phyloP scores from a whole-genome alignment of 768 basidiomycete species.

The Wakefieldia striispora region DNA sequence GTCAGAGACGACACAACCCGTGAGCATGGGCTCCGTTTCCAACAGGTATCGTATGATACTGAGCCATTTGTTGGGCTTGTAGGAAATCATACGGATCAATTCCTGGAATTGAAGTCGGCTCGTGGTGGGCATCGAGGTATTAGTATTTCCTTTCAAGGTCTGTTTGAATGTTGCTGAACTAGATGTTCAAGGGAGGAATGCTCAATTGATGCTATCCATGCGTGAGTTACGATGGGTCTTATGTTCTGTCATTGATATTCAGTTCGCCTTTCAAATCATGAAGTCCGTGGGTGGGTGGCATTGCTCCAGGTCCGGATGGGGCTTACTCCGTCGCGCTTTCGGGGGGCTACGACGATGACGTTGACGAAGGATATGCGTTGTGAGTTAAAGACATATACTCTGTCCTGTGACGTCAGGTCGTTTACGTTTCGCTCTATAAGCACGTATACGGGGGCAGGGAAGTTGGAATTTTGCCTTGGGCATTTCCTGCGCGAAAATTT shows the following conservation, averaged over 20 bases:
- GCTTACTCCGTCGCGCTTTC: slow-evolving; percentile 86
- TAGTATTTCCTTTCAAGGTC: slow-evolving; percentile 12
- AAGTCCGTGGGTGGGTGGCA: slow-evolving; percentile 85
- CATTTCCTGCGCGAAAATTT: not conserved
- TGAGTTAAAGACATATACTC: slow-evolving; percentile 38
- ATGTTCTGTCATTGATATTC: not conserved
- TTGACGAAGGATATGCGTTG: slow-evolving; percentile 82
- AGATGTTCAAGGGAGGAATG: slow-evolving; percentile 48
- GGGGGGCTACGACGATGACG: slow-evolving; percentile 86
- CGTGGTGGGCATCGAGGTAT: slow-evolving; percentile 76
- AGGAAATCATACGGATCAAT: slow-evolving; percentile 82
- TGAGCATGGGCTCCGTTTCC: slow-evolving; percentile 9
- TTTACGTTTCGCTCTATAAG: slow-evolving; percentile 34
- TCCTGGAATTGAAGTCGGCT: slow-evolving; percentile 74
- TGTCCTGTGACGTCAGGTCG: not conserved
- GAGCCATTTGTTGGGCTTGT: not conserved
- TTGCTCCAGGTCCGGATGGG: slow-evolving; percentile 57
- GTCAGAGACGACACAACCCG: slow-evolving; percentile 34
- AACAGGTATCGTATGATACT: slow-evolving; percentile 23
- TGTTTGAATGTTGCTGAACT: not conserved
- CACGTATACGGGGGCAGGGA: slow-evolving; percentile 80
- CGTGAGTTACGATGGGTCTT: slow-evolving; percentile 48
- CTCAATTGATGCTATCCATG: slow-evolving; percentile 78
- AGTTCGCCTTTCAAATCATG: not conserved
- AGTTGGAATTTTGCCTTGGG: slow-evolving; percentile 2